Conservation (phyloP, 2,329 filamentous ascomycete species). For the Colletotrichum graminicola region DNA sequence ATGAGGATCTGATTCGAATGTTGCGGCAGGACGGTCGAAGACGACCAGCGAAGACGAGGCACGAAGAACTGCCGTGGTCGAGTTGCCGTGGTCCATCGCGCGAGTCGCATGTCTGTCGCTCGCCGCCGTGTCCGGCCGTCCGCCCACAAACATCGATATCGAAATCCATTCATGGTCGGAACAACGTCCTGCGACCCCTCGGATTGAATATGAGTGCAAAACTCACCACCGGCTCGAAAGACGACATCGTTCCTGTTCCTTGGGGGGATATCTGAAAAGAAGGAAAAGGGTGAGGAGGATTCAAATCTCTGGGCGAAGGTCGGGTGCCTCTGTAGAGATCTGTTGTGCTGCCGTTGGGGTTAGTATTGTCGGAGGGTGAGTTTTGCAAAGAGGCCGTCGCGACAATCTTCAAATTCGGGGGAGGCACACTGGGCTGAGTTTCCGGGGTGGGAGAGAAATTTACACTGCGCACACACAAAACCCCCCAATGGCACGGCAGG, state of each 20-base stretch:
- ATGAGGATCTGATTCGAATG: constrained; percentile 5
- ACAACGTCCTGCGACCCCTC: not conserved
- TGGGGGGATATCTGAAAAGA: constrained; percentile 39
- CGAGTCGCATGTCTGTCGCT: not conserved
- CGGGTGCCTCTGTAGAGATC: constrained; percentile 41
- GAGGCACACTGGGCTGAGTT: constrained; percentile 13
- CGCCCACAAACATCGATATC: not conserved
- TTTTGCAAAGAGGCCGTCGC: constrained; percentile 42
- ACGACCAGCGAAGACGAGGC: not conserved
- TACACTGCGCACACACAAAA: constrained; percentile 45
- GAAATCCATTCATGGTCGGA: constrained; percentile 24
- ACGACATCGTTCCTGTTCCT: constrained; percentile 70
- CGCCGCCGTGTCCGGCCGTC: too few relatives aligned
- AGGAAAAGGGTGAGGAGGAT: constrained; percentile 36
- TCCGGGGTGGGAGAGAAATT: constrained; percentile 43
- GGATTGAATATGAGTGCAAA: not conserved
- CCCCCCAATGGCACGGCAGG: constrained; percentile 33
- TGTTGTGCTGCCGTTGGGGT: constrained; percentile 44
- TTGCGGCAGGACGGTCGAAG: constrained; percentile 5
- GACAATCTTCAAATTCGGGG: constrained; percentile 42
- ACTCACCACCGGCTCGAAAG: constrained; percentile 80
- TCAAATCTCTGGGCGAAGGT: constrained; percentile 45
- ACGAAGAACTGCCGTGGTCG: not conserved
- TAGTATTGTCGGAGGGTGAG: constrained; percentile 43
- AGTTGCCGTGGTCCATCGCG: constrained; percentile 1